Percentiles rank a stretch among this genome's conserved stretches.
phyloP scores from a whole-genome alignment of 2,329 filamentous ascomycete species.

The Nothomitra cinnamomea region DNA sequence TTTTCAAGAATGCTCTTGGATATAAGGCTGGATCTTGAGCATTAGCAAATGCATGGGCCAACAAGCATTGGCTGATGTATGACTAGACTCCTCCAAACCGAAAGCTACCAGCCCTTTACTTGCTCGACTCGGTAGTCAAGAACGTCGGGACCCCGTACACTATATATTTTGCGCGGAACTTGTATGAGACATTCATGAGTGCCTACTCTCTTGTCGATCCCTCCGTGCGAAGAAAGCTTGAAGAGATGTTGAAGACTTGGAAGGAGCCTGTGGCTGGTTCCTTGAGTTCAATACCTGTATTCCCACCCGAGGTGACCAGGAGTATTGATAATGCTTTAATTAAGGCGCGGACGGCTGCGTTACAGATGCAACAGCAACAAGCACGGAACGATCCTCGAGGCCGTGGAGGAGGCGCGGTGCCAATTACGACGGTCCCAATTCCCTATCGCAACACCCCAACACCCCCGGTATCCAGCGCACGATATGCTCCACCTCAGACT shows the following conservation, averaged over 20 bases:
- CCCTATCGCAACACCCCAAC: constrained; percentile 39
- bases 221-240: constrained; percentile 73
- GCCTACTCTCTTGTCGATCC: constrained; percentile 81
- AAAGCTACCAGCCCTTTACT: constrained; percentile 90
- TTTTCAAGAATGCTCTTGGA: not conserved
- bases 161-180: constrained; percentile 76
- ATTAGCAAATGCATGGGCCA: not conserved
- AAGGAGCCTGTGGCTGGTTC: constrained; percentile 92
- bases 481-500: constrained; percentile 8
- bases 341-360: constrained; percentile 50
- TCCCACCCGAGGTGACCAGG: constrained; percentile 68
- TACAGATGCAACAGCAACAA: constrained; percentile 28
- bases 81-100: constrained; percentile 66
- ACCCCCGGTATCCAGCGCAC: constrained; percentile 35
- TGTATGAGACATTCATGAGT: constrained; percentile 93
- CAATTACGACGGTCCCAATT: constrained; percentile 20
- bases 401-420: constrained; percentile 10
- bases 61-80: constrained; percentile 23
- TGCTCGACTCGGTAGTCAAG: constrained; percentile 95
- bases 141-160: constrained; percentile 98
- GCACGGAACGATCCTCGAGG: constrained; percentile 12
- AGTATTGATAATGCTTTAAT: constrained; percentile 90
- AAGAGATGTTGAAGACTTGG: constrained; percentile 96
- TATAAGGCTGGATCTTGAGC: not conserved
- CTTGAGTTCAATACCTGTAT: constrained; percentile 81